These are phyloP conservation scores for Suhomyces canberraensis DNA, from an alignment of 805 yeast genomes.

Conservation along the genomic window DNA sequence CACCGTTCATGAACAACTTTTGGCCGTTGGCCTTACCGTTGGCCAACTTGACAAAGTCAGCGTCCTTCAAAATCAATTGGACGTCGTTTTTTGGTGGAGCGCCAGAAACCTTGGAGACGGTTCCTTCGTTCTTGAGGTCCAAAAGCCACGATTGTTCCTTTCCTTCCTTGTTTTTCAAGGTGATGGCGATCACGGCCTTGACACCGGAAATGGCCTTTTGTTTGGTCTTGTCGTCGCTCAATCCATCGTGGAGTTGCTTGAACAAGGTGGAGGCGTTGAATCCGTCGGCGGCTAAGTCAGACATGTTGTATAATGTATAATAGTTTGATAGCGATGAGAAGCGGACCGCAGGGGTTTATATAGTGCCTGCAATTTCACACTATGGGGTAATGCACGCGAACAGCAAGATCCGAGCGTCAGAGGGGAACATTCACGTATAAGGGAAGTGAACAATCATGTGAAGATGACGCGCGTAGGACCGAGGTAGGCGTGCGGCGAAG, in stretches of 20 bases:
- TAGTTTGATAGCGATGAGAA: background rate
- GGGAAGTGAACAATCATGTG: no score
- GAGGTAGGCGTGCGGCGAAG: no score
- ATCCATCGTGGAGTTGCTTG: conserved; percentile 36
- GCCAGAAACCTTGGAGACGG: conserved; percentile 39
- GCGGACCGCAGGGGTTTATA: no score
- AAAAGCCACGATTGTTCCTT: conserved; percentile 61
- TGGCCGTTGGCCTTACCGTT: conserved; percentile 82
- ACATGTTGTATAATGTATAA: conserved; percentile 12
- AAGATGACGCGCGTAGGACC: no score
- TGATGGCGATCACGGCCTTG: conserved; percentile 62
- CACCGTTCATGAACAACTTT: conserved; percentile 78
- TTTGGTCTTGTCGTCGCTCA: conserved; percentile 32
- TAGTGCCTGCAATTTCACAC: no score
- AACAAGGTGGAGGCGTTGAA: conserved; percentile 44
- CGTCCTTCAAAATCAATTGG: conserved; percentile 60
- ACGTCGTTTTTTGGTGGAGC: conserved; percentile 57
- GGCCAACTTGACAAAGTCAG: conserved; percentile 67
- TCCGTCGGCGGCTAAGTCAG: conserved; percentile 32
- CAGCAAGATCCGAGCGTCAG: no score
- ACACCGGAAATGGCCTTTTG: conserved; percentile 46
- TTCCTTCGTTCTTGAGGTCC: conserved; percentile 63
- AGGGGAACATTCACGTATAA: no score
- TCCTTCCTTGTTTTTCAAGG: conserved; percentile 60
- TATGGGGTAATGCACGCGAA: no score